A percentile compares a stretch with the other conserved stretches of the same genome.
phyloP scores from a whole-genome alignment of 306 rosid genomes.

The Gynostemma pentaphyllum region DNA sequence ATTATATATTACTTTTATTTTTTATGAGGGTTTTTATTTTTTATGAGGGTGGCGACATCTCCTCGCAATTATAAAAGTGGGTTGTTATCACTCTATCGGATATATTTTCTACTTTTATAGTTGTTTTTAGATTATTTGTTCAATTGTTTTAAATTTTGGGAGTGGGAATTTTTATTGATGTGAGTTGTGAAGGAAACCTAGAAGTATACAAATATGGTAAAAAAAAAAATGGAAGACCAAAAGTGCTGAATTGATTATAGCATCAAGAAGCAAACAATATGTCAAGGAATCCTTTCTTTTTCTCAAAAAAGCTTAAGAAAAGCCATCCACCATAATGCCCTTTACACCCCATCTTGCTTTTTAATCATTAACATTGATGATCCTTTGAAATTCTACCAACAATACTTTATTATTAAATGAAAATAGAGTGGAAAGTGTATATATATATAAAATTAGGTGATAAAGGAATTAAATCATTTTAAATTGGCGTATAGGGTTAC shows the following conservation, averaged over 20 bases:
- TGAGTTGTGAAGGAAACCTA: not conserved
- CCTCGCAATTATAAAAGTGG: no score
- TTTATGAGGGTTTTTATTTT: no score
- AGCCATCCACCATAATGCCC: not conserved
- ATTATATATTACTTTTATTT: no score
- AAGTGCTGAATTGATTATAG: not conserved
- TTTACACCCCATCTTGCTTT: conserved; percentile 7
- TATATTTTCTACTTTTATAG: not conserved
- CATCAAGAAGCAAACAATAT: not conserved
- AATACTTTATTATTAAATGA: not conserved
- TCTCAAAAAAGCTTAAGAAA: not conserved
- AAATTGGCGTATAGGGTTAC: not conserved
- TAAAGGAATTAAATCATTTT: no score
- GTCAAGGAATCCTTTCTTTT: conserved; percentile 8
- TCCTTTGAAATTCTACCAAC: not conserved
- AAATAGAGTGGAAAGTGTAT: not conserved
- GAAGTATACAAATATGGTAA: not conserved
- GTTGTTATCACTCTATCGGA: not conserved
- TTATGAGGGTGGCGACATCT: no score
- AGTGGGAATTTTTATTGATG: not conserved
- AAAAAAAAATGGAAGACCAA: not conserved
- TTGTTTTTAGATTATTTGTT: no score
- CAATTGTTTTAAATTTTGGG: not conserved
- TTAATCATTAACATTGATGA: not conserved
- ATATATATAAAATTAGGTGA: not conserved